Evolutionary conservation across 1,284 basidiomycete genomes (phyloP).

Genomic region (Cryptococcus sp.): DNA sequence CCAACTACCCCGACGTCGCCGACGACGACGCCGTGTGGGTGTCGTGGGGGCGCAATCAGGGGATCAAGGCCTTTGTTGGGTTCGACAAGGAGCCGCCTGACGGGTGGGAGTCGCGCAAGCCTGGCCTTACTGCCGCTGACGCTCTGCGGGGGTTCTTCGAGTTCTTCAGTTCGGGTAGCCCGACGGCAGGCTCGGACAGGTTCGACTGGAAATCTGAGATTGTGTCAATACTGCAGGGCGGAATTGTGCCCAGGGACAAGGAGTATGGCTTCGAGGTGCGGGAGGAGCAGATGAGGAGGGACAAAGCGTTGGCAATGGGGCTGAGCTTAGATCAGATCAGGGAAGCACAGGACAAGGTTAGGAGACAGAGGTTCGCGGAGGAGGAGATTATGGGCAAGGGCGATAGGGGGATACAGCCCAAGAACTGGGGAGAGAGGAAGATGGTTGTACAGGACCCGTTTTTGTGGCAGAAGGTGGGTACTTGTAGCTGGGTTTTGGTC

Average conservation of each 20-base stretch:
- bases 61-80: slow-evolving; percentile 31
- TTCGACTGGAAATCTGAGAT: slow-evolving; percentile 9
- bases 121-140: slow-evolving; percentile 28
- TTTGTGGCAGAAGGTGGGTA: slow-evolving; percentile 47
- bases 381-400: slow-evolving; percentile 33
- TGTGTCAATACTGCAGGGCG: slow-evolving; percentile 41
- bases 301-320: background rate
- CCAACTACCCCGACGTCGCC: slow-evolving; percentile 9
- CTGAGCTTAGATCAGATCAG: slow-evolving; percentile 1
- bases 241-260: slow-evolving; percentile 19
- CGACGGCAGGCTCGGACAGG: background rate
- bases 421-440: slow-evolving; percentile 32
- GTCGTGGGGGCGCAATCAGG: slow-evolving; percentile 36
- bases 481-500: background rate
- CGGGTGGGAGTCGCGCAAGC: slow-evolving; percentile 22
- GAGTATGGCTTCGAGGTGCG: slow-evolving; percentile 9
- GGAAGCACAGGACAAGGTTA: slow-evolving; percentile 5
- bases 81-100: slow-evolving; percentile 23
- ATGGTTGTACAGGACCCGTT: slow-evolving; percentile 50
- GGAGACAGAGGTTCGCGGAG: slow-evolving; percentile 9
- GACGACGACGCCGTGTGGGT: slow-evolving; percentile 36
- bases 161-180: slow-evolving; percentile 17
- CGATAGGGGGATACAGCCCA: slow-evolving; percentile 32
- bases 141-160: slow-evolving; percentile 42
- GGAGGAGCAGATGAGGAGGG: slow-evolving; percentile 6